Conservation (phyloP, 306 rosid species). For the Myrica gale region DNA sequence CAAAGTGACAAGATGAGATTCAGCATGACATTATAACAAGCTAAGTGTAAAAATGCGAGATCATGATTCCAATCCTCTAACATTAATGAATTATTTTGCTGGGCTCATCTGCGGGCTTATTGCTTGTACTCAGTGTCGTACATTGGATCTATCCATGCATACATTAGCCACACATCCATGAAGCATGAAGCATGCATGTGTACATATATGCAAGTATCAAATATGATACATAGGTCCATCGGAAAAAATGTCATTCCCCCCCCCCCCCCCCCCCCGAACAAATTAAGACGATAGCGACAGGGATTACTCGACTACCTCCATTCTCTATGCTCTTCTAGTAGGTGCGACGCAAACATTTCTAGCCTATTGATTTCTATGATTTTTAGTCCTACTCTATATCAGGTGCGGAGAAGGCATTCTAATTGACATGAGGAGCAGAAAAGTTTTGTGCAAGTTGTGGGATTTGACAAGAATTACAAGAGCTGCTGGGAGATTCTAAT, state of each 20-base stretch:
- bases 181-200: neutral
- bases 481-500: conserved; percentile 95
- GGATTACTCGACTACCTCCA: neutral
- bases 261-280: neutral
- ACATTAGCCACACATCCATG: neutral
- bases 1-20: neutral
- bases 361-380: neutral
- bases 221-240: neutral
- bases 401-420: neutral
- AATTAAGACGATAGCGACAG: neutral
- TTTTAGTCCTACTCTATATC: neutral
- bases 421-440: neutral
- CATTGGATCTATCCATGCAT: neutral
- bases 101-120: neutral
- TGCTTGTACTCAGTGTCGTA: neutral
- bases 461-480: conserved; percentile 44
- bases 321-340: neutral
- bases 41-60: neutral
- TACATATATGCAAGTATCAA: neutral
- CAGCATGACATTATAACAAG: neutral
- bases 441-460: neutral
- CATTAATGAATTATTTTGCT: neutral
- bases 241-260: neutral
- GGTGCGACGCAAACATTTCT: neutral
- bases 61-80: neutral